A percentile compares a stretch with the other conserved stretches of the same genome.
These are phyloP conservation scores for Aspergillus sclerotioniger DNA, from an alignment of 495 filamentous ascomycete species.

Conservation along the genomic window DNA sequence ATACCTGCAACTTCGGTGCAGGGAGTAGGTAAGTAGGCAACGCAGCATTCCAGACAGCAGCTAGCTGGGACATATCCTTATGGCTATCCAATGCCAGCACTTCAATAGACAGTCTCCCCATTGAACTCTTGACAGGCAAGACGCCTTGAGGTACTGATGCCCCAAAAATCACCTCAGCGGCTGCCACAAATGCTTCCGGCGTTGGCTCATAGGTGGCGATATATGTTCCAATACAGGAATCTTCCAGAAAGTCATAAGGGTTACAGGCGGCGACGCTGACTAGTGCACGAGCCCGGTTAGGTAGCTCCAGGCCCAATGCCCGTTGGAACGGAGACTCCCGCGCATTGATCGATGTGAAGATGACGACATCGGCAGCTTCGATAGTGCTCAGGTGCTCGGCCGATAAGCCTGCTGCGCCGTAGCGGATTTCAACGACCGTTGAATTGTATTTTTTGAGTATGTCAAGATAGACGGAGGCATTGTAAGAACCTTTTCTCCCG, in stretches of 20 bases:
- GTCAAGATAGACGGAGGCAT: constrained; percentile 34
- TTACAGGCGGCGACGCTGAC: constrained; percentile 45
- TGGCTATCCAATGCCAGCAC: constrained; percentile 21
- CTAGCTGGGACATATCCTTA: constrained; percentile 32
- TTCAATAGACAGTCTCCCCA: constrained; percentile 17
- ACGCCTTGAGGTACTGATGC: constrained; percentile 26
- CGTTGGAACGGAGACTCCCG: constrained; percentile 40
- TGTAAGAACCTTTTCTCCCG: constrained; percentile 33
- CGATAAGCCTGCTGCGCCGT: constrained; percentile 28
- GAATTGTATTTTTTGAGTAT: constrained; percentile 25
- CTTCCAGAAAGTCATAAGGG: constrained; percentile 50
- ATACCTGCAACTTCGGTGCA: constrained; percentile 21
- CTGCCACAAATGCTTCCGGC: constrained; percentile 43
- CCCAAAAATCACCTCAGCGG: constrained; percentile 44
- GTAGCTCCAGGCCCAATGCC: constrained; percentile 32
- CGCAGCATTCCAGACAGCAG: constrained; percentile 37
- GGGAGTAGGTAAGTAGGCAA: constrained; percentile 43
- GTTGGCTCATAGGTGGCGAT: constrained; percentile 50
- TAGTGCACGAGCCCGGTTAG: constrained; percentile 28
- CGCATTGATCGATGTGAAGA: constrained; percentile 47
- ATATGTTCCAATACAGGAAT: constrained; percentile 40
- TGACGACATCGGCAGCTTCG: constrained; percentile 38
- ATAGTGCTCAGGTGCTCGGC: constrained; percentile 29
- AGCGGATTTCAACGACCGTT: constrained; percentile 34
- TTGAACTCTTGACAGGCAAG: constrained; percentile 34